Evolutionary conservation across 352 stramenopile species (phyloP).

Genomic region (Pythium biforme): DNA sequence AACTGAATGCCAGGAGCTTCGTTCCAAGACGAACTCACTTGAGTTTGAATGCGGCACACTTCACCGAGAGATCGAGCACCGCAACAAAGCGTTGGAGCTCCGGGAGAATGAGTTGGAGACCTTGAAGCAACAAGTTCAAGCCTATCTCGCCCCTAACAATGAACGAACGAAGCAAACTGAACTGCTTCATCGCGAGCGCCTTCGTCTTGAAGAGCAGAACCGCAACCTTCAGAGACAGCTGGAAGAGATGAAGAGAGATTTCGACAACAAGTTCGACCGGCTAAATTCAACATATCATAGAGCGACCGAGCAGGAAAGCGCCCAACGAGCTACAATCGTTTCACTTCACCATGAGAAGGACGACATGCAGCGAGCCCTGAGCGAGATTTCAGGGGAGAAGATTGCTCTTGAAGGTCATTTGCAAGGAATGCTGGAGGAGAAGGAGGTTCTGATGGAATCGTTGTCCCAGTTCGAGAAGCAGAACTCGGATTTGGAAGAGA

Average conservation of each 20-base stretch:
- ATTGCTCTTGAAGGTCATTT: slow-evolving; percentile 50
- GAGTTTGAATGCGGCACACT: slow-evolving; percentile 43
- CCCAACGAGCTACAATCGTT: slow-evolving; percentile 49
- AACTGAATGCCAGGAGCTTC: slow-evolving; percentile 47
- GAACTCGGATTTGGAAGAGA: slow-evolving; percentile 44
- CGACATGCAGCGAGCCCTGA: slow-evolving; percentile 49
- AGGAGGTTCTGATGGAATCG: slow-evolving; percentile 29
- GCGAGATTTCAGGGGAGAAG: slow-evolving; percentile 49
- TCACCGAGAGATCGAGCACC: slow-evolving; percentile 53
- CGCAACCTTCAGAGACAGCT: slow-evolving; percentile 43
- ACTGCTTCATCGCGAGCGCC: slow-evolving; percentile 46
- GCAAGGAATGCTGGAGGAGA: slow-evolving; percentile 32
- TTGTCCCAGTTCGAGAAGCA: slow-evolving; percentile 52
- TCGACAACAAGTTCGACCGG: slow-evolving; percentile 46
- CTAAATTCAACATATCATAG: slow-evolving; percentile 40
- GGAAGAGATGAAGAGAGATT: slow-evolving; percentile 39
- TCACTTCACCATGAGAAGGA: slow-evolving; percentile 64
- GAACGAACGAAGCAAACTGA: slow-evolving; percentile 56
- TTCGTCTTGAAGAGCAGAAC: slow-evolving; percentile 66
- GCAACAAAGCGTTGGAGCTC: slow-evolving; percentile 47
- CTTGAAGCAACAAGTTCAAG: slow-evolving; percentile 51
- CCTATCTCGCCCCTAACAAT: slow-evolving; percentile 52
- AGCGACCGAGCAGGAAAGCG: slow-evolving; percentile 45
- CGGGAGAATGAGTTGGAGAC: slow-evolving; percentile 48
- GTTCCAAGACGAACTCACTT: slow-evolving; percentile 35